Conservation (phyloP, 202 grass and related monocot genomes). For the Dendrocalamus latiflorus region DNA sequence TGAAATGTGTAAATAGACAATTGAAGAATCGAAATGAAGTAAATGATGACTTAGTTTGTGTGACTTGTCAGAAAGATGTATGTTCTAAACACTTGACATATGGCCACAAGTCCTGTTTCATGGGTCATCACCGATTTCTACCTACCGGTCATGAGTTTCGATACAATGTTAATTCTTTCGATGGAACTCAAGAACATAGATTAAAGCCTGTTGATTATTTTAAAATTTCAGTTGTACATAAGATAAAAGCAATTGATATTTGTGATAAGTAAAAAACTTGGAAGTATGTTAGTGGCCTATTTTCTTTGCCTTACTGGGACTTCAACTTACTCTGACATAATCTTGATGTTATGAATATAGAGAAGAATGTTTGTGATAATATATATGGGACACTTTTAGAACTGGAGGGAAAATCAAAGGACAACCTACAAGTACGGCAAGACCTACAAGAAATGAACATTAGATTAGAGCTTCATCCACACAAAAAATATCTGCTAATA, state of each 20-base stretch:
- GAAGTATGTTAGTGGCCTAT: conserved; percentile 2
- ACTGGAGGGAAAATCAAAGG: no score
- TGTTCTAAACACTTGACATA: background rate
- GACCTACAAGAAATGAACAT: background rate
- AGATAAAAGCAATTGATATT: background rate
- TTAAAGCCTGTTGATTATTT: background rate
- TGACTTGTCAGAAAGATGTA: no score
- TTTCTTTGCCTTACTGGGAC: conserved; percentile 23
- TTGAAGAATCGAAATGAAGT: no score
- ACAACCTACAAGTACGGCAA: no score
- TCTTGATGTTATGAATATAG: conserved; percentile 12
- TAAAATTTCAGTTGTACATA: background rate
- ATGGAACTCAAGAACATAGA: conserved; percentile 14
- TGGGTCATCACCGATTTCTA: background rate
- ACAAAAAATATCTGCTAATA: background rate
- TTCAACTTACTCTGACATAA: conserved; percentile 12
- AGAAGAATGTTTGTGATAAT: no score
- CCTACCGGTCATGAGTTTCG: no score
- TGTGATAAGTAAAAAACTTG: conserved; percentile 11
- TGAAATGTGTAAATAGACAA: no score
- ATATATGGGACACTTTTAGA: no score
- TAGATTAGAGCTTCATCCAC: background rate
- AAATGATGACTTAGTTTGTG: no score
- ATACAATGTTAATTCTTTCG: conserved; percentile 9
- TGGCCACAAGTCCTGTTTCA: conserved; percentile 29